These are phyloP conservation scores for Tricholoma furcatifolium DNA, from an alignment of 768 basidiomycete genomes.

Conservation along the genomic window DNA sequence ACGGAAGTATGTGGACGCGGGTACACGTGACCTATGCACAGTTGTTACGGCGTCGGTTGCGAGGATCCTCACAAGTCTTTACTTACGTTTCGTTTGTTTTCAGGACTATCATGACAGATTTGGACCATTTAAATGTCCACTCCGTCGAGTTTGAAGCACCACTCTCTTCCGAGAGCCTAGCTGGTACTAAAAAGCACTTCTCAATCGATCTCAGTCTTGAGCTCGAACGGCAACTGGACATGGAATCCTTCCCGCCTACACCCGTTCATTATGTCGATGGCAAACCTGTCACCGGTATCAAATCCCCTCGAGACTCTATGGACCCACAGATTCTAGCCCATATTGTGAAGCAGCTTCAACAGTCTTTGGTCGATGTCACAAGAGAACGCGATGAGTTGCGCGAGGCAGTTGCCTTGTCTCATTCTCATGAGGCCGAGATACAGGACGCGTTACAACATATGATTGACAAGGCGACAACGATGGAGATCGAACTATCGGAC, in stretches of 20 bases:
- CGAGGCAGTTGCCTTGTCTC: constrained; percentile 46
- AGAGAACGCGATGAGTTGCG: constrained; percentile 72
- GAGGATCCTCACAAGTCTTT: too few species aligned
- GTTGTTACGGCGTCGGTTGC: too few species aligned
- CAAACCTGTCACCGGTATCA: constrained; percentile 10
- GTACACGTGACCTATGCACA: too few species aligned
- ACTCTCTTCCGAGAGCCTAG: constrained; percentile 22
- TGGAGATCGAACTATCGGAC: constrained; percentile 56
- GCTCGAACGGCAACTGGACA: constrained; percentile 72
- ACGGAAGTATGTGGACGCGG: too few species aligned
- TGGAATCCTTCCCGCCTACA: constrained; percentile 56
- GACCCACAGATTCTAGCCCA: constrained; percentile 77
- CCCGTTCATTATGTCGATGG: constrained; percentile 28
- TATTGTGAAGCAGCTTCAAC: constrained; percentile 70
- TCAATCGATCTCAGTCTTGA: constrained; percentile 82
- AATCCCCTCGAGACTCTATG: constrained; percentile 43
- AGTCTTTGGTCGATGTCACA: constrained; percentile 60
- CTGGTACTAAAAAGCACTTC: constrained; percentile 34
- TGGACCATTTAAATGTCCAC: constrained; percentile 30
- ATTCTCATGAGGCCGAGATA: constrained; percentile 55
- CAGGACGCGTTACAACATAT: constrained; percentile 63
- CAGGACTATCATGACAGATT: constrained; percentile 25
- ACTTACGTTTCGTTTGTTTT: constrained; percentile 2
- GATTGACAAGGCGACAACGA: constrained; percentile 59
- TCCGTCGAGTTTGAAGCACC: constrained; percentile 40